phyloP scores from a whole-genome alignment of 2,329 filamentous ascomycete species.

The Botrytis cinerea region DNA sequence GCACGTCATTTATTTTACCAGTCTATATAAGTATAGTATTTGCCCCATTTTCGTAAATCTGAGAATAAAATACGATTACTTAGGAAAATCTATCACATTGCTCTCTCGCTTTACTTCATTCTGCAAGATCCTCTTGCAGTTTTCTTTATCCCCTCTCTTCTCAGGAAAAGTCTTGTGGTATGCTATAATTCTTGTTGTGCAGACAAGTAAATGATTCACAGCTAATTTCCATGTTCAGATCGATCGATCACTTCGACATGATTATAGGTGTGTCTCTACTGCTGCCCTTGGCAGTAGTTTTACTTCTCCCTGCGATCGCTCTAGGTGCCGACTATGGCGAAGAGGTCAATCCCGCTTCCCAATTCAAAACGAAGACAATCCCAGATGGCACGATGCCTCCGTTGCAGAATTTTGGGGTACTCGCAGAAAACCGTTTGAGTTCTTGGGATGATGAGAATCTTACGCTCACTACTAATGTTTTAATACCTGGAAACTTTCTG shows the following conservation, averaged over 20 bases:
- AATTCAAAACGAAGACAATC: conserved; percentile 24
- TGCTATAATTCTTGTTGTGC: no score
- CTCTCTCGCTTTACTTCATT: not conserved
- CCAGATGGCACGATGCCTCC: conserved; percentile 23
- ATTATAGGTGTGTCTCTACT: not conserved
- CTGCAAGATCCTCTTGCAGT: not conserved
- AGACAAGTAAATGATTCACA: not conserved
- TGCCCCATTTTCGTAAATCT: not conserved
- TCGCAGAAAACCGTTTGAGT: conserved; percentile 19
- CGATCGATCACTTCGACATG: not conserved
- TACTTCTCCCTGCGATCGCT: not conserved
- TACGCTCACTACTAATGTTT: conserved; percentile 17
- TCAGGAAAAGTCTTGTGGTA: not conserved
- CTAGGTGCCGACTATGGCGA: conserved; percentile 1
- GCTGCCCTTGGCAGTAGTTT: not conserved
- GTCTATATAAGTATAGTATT: not conserved
- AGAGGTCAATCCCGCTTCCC: conserved; percentile 27
- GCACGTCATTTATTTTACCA: not conserved
- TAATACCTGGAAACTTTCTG: conserved; percentile 27
- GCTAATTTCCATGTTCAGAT: not conserved
- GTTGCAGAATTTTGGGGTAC: conserved; percentile 13
- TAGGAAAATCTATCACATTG: not conserved
- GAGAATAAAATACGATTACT: not conserved
- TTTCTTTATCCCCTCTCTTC: not conserved
- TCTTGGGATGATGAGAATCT: conserved; percentile 16